These are phyloP conservation scores for Calycina marina DNA, from an alignment of 2,329 filamentous ascomycete genomes.

Conservation along the genomic window DNA sequence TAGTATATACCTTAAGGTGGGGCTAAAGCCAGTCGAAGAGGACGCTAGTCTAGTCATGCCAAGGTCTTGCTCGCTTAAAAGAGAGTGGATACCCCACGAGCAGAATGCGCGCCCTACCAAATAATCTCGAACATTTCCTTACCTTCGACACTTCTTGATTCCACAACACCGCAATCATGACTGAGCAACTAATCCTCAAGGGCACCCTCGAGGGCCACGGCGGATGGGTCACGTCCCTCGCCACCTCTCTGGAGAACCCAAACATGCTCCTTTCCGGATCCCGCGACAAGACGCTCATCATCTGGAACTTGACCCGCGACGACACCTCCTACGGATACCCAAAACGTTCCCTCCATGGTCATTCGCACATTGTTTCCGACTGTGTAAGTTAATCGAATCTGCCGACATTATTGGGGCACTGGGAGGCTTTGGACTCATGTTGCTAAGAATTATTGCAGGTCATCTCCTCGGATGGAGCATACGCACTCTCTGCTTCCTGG, in stretches of 20 bases:
- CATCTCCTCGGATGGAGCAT: slow-evolving; percentile 98
- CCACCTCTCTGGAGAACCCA: slow-evolving; percentile 98
- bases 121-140: too few species aligned
- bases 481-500: slow-evolving; percentile 97
- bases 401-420: slow-evolving; percentile 6
- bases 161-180: too few species aligned
- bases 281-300: slow-evolving; percentile 98
- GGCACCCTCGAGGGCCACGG: slow-evolving; percentile 97
- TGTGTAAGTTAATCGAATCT: slow-evolving; percentile 58
- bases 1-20: too few species aligned
- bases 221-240: slow-evolving; percentile 98
- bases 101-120: too few species aligned
- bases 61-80: too few species aligned
- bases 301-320: slow-evolving; percentile 99
- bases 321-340: slow-evolving; percentile 97
- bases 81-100: too few species aligned
- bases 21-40: too few species aligned
- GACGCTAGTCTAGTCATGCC: too few species aligned
- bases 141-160: too few species aligned
- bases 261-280: slow-evolving; percentile 98
- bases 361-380: slow-evolving; percentile 99
- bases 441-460: slow-evolving; percentile 46
- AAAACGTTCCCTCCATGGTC: slow-evolving; percentile 95
- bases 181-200: slow-evolving; percentile 55
- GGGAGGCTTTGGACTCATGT: slow-evolving; percentile 2